A percentile compares a stretch with the other conserved stretches of the same genome.
These are phyloP conservation scores for Gryganskiella cystojenkinii DNA, from an alignment of 192 early-diverging fungal species.

Conservation along the genomic window DNA sequence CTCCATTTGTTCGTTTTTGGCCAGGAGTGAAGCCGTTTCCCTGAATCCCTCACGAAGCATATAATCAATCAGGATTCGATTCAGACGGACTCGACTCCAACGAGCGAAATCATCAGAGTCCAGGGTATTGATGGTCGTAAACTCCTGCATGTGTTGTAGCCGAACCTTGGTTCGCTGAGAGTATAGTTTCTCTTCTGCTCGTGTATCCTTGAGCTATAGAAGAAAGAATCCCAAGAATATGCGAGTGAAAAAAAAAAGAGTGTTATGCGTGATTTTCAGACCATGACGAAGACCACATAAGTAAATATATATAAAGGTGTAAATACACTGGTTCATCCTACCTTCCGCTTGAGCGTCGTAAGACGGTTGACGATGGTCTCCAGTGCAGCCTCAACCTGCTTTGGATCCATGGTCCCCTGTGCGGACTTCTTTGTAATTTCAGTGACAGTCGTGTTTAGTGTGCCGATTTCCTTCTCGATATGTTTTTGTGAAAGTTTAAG, in stretches of 20 bases:
- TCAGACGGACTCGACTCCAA: slow-evolving; percentile 89
- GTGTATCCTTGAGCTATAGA: slow-evolving; percentile 72
- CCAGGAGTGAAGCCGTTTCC: slow-evolving; percentile 78
- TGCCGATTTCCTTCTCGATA: slow-evolving; percentile 82
- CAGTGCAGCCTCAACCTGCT: slow-evolving; percentile 66
- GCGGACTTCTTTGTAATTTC: slow-evolving; percentile 60
- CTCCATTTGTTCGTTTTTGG: slow-evolving; percentile 69
- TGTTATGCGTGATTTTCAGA: too few species aligned
- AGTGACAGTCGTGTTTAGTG: slow-evolving; percentile 55
- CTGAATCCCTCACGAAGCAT: slow-evolving; percentile 90
- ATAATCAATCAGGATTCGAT: slow-evolving; percentile 95
- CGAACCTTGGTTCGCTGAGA: slow-evolving; percentile 77
- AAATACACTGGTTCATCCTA: slow-evolving; percentile 17
- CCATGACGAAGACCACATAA: neutral
- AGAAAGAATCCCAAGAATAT: neutral
- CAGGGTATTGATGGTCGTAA: slow-evolving; percentile 70
- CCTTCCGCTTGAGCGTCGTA: slow-evolving; percentile 79
- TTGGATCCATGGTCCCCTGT: slow-evolving; percentile 54
- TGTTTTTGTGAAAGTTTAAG: slow-evolving; percentile 72
- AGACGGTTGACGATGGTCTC: slow-evolving; percentile 76
- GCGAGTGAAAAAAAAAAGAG: slow-evolving; percentile 4
- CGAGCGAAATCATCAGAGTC: slow-evolving; percentile 79
- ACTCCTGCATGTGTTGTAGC: slow-evolving; percentile 79
- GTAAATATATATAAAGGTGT: neutral
- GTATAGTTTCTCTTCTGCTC: slow-evolving; percentile 79